phyloP scores from a whole-genome alignment of 2,329 filamentous ascomycete species.

The Calonectria hawksworthii region DNA sequence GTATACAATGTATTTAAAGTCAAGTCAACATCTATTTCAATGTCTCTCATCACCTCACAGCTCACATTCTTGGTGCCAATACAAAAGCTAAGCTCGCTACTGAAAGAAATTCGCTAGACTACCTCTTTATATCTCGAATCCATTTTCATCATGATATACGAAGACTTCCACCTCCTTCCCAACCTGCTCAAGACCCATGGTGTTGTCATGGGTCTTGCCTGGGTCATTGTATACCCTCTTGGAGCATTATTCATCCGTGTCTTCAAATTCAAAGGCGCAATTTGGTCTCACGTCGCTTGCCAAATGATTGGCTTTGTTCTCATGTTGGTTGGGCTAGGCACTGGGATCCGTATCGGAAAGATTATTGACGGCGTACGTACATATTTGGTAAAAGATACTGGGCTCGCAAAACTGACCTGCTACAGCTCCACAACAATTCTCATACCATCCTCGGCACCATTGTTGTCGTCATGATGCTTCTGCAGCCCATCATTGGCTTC shows the following conservation, averaged over 20 bases:
- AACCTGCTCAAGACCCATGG: neutral
- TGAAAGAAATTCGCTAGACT: neutral
- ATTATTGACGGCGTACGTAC: neutral
- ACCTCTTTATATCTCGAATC: neutral
- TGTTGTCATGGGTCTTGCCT: neutral
- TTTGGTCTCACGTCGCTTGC: conserved; percentile 8
- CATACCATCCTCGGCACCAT: conserved; percentile 1
- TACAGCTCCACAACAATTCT: conserved; percentile 3
- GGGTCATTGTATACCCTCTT: conserved; percentile 3
- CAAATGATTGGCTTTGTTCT: neutral
- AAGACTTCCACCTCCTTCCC: conserved; percentile 3
- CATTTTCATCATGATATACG: neutral
- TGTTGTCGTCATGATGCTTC: neutral
- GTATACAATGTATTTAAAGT: neutral
- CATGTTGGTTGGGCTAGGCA: neutral
- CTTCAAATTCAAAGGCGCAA: conserved; percentile 2
- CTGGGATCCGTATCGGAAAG: neutral
- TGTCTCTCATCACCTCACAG: neutral
- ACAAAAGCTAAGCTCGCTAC: too few species aligned
- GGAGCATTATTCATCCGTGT: conserved; percentile 6
- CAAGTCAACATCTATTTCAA: neutral
- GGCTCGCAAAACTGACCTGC: neutral
- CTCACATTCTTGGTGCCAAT: neutral
- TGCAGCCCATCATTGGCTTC: conserved; percentile 2
- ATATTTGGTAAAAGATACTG: neutral